phyloP scores from a whole-genome alignment of 306 rosid genomes.

The Echinosophora koreensis region DNA sequence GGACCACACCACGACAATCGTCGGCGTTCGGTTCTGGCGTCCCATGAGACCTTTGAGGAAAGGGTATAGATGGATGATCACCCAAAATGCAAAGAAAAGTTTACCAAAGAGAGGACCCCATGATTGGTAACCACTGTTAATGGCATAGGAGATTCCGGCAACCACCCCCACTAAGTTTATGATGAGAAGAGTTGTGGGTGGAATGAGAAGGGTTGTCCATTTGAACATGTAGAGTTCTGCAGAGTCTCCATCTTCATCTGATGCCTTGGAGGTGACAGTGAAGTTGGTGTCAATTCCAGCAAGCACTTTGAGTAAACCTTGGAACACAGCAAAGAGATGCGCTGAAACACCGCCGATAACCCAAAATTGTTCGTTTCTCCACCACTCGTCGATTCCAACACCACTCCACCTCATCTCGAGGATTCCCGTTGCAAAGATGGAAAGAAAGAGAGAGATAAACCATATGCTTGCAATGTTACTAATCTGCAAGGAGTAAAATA shows the following conservation, averaged over 20 bases:
- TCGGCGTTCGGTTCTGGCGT: conserved; percentile 93
- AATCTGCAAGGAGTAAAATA: conserved; percentile 69
- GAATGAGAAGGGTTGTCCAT: conserved; percentile 97
- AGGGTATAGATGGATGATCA: conserved; percentile 91
- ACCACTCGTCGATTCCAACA: conserved; percentile 96
- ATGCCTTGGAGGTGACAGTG: conserved; percentile 97
- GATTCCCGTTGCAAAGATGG: conserved; percentile 96
- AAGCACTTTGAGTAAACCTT: conserved; percentile 94
- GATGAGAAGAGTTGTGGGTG: conserved; percentile 92
- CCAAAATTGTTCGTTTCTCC: conserved; percentile 99
- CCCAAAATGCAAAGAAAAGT: conserved; percentile 99
- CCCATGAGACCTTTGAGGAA: conserved; percentile 99
- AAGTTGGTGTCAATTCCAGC: conserved; percentile 98
- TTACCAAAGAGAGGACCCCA: conserved; percentile 99
- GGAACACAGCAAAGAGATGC: conserved; percentile 91
- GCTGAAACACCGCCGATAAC: conserved; percentile 96
- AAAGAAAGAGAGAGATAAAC: conserved; percentile 94
- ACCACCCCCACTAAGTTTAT: conserved; percentile 94
- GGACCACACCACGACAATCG: conserved; percentile 95
- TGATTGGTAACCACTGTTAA: conserved; percentile 96
- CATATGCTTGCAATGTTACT: conserved; percentile 97
- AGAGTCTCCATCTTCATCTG: conserved; percentile 93
- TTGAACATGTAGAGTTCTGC: conserved; percentile 91
- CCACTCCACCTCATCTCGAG: conserved; percentile 99
- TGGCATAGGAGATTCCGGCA: conserved; percentile 91